These are phyloP conservation scores for Penicillium sp. DNA, from an alignment of 2,329 filamentous ascomycete genomes.

Conservation along the genomic window DNA sequence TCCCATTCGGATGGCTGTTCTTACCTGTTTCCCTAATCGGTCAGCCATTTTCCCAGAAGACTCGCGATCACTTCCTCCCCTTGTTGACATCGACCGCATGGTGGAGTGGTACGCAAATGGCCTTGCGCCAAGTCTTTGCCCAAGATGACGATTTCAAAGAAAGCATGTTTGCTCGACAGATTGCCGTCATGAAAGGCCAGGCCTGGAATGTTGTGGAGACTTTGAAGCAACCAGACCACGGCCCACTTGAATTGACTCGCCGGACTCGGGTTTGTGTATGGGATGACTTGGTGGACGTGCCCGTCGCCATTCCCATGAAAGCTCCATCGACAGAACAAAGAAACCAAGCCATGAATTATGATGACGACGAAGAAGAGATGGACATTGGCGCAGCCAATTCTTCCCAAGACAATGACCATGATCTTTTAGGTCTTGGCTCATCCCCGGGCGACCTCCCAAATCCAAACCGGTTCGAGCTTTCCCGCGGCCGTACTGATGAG, in stretches of 20 bases:
- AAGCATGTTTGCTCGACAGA: conserved; percentile 97
- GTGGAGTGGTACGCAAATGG: conserved; percentile 94
- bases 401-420: conserved; percentile 57
- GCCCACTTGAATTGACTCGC: conserved; percentile 88
- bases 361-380: conserved; percentile 78
- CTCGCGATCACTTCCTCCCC: conserved; percentile 92
- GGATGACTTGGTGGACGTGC: conserved; percentile 96
- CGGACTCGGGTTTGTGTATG: conserved; percentile 92
- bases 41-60: conserved; percentile 92
- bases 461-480: conserved; percentile 74
- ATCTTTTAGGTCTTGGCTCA: conserved; percentile 71
- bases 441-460: conserved; percentile 67
- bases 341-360: conserved; percentile 58
- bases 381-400: conserved; percentile 78
- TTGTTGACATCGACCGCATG: conserved; percentile 91
- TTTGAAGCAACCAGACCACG: conserved; percentile 88
- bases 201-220: conserved; percentile 99
- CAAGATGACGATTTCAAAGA: conserved; percentile 96
- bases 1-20: conserved; percentile 98
- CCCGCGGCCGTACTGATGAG: conserved; percentile 44
- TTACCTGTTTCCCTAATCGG: conserved; percentile 95
- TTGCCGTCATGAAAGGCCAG: conserved; percentile 98
- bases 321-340: conserved; percentile 81
- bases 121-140: conserved; percentile 83
- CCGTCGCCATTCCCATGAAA: conserved; percentile 88